phyloP scores from a whole-genome alignment of 2,329 filamentous ascomycete genomes.

The Ascochyta clinopodiicola region DNA sequence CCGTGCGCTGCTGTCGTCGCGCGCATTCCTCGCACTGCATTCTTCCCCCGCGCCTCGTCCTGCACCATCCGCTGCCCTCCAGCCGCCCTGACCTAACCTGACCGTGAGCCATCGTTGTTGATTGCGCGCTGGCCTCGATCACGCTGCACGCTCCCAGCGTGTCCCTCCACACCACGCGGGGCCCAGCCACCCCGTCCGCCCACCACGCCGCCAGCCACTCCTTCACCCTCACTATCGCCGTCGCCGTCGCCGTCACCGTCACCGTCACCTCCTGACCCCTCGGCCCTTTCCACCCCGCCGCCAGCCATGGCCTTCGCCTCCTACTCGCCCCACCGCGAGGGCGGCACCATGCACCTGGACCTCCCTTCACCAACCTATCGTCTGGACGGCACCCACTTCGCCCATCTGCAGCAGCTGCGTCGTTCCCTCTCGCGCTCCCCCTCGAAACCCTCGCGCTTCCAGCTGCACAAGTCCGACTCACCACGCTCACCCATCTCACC shows the following conservation, averaged over 20 bases:
- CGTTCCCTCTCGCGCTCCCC: constrained; percentile 93
- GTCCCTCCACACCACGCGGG: constrained; percentile 11
- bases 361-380: constrained; percentile 86
- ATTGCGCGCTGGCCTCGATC: constrained; percentile 28
- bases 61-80: constrained; percentile 10
- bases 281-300: constrained; percentile 10
- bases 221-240: not conserved
- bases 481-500: constrained; percentile 52
- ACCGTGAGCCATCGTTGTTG: constrained; percentile 39
- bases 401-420: constrained; percentile 80
- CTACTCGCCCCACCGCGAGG: constrained; percentile 60
- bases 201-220: constrained; percentile 14
- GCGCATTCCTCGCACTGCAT: constrained; percentile 35
- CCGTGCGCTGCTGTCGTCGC: constrained; percentile 23
- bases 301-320: constrained; percentile 55
- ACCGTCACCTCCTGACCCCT: constrained; percentile 14
- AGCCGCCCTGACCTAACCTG: not conserved
- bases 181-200: constrained; percentile 16
- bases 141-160: constrained; percentile 23
- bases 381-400: constrained; percentile 73
- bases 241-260: not conserved
- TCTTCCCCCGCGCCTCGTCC: constrained; percentile 32
- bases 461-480: constrained; percentile 61
- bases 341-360: constrained; percentile 84
- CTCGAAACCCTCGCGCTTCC: constrained; percentile 77